Evolutionary conservation across 1,284 basidiomycete genomes (phyloP).

Genomic region (Farysia itapuensis): DNA sequence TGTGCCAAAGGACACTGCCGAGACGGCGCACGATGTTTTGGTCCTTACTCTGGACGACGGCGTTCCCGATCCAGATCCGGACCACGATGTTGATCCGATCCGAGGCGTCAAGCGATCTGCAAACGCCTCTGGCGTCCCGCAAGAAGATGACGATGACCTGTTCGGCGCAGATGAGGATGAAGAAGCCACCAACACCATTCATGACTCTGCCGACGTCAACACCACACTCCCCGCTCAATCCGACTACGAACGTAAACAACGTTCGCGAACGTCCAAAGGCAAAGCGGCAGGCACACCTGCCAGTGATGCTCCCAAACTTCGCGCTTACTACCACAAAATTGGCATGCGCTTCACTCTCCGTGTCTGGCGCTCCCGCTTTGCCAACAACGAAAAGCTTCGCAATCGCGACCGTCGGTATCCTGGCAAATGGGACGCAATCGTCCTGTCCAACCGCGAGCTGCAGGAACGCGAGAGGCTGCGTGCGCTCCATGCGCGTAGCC

Average conservation of each 20-base stretch:
- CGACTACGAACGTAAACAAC: conserved; percentile 37
- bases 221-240: conserved; percentile 44
- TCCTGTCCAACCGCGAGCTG: conserved; percentile 38
- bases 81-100: conserved; percentile 33
- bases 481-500: conserved; percentile 27
- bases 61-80: conserved; percentile 41
- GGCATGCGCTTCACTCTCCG: conserved; percentile 52
- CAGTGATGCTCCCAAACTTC: conserved; percentile 16
- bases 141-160: conserved; percentile 34
- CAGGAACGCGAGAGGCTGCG: conserved; percentile 31
- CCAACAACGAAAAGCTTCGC: conserved; percentile 41
- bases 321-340: conserved; percentile 54
- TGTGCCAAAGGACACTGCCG: conserved; percentile 41
- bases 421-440: conserved; percentile 50
- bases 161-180: conserved; percentile 35
- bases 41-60: conserved; percentile 50
- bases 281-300: conserved; percentile 21
- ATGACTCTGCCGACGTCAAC: conserved; percentile 7
- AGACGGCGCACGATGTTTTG: conserved; percentile 36
- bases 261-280: conserved; percentile 33
- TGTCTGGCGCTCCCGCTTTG: conserved; percentile 42
- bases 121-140: background rate
- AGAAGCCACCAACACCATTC: conserved; percentile 2
- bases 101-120: conserved; percentile 17
- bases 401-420: conserved; percentile 33